Evolutionary conservation across 805 yeast genomes (phyloP).

Genomic region (Wickerhamomyces chaumierensis): DNA sequence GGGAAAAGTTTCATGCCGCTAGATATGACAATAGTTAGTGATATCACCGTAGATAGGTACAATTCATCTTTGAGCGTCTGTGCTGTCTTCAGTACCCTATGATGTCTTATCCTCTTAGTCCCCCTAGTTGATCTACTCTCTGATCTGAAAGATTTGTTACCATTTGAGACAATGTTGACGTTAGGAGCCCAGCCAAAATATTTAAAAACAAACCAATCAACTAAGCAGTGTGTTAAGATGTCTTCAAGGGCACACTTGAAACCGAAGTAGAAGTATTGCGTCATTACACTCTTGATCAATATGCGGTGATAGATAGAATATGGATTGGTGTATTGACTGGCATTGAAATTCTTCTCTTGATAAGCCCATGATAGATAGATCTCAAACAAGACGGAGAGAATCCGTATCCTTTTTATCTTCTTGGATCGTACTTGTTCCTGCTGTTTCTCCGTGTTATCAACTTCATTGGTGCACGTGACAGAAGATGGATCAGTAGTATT

Average conservation of each 20-base stretch:
- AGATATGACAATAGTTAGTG: conserved; percentile 64
- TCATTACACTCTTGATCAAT: conserved; percentile 22
- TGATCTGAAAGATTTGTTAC: conserved; percentile 1
- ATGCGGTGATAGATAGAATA: conserved; percentile 23
- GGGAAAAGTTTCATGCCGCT: conserved; percentile 80
- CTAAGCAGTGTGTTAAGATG: conserved; percentile 25
- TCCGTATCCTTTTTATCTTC: conserved; percentile 34
- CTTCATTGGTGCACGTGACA: conserved; percentile 14
- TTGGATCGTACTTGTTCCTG: not conserved
- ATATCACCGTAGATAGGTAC: conserved; percentile 31
- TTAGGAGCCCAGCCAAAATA: conserved; percentile 20
- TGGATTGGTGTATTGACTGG: conserved; percentile 7
- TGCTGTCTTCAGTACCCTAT: not conserved
- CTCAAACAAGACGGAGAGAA: conserved; percentile 68
- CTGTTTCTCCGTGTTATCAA: conserved; percentile 1
- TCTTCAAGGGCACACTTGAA: conserved; percentile 39
- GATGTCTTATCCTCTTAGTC: not conserved
- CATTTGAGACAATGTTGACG: not conserved
- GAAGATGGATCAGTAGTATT: not conserved
- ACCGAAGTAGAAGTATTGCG: conserved; percentile 49
- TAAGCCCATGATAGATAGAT: conserved; percentile 89
- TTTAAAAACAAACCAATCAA: conserved; percentile 20
- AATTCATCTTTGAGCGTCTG: conserved; percentile 1
- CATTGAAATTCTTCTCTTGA: conserved; percentile 49
- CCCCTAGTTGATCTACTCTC: conserved; percentile 5